Evolutionary conservation across 208 protist species (phyloP).

Genomic region (Wallacemonas rigidus): DNA sequence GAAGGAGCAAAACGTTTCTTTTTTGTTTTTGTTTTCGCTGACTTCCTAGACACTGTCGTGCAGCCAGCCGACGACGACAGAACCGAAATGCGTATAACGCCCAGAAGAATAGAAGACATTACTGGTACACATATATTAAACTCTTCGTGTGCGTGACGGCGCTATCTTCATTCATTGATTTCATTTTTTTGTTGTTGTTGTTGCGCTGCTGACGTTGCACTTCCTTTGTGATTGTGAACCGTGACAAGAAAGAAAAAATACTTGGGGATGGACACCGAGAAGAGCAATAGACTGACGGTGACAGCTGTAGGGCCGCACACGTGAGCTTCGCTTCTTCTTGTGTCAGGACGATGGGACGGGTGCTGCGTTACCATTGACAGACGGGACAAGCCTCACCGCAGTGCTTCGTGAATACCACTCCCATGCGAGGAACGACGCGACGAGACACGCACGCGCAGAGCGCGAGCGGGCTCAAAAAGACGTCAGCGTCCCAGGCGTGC

Average conservation of each 20-base stretch:
- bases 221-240: not conserved
- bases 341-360: not conserved
- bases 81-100: not conserved
- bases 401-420: too few species aligned
- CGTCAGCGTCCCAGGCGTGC: too few species aligned
- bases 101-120: not conserved
- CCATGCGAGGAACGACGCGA: too few species aligned
- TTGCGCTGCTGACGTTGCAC: not conserved
- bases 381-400: too few species aligned
- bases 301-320: not conserved
- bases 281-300: not conserved
- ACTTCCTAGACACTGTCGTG: not conserved
- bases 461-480: too few species aligned
- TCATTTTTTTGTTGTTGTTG: not conserved
- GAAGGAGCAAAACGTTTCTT: not conserved
- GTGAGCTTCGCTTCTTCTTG: not conserved
- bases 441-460: too few species aligned
- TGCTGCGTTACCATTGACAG: too few species aligned
- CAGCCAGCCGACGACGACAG: not conserved
- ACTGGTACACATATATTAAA: not conserved
- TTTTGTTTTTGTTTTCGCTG: not conserved
- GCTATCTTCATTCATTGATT: not conserved
- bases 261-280: not conserved
- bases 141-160: not conserved
- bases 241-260: not conserved